Base-by-base conservation (phyloP, 2,329 filamentous ascomycete species). In the Hypoxylon sp. region DNA sequence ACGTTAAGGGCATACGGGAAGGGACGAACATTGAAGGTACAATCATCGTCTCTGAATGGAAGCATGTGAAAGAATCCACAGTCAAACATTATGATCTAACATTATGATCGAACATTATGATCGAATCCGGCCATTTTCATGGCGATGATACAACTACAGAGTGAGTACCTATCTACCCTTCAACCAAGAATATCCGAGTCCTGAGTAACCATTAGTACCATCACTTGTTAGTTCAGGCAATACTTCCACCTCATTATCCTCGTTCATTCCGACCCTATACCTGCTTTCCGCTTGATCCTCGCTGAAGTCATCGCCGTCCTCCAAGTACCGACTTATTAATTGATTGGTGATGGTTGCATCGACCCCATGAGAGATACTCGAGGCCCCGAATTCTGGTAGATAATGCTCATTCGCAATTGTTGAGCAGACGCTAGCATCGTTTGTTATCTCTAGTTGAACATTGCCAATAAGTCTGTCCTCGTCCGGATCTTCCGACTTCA, bases 391-490 rank as follows among this genome's bases (percentile, higher is more conserved):
- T 14, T 81, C 73, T 6, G 71, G 59, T 19, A 74, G 55, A 55
- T 82, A 81, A 9, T 73, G 73, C 1, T 75, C 67, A 3, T 74
- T 60, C 0, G 78, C 77, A 11, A 82, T 72, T 1, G 62, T 55
- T 9, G 70, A 68, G 67, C 79, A 82, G 2, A 82, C 67, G 1
- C 72, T 67, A 19, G 72, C 76, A 44, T 80, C 76, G 29, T 74
- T 69, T 1, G 59, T 50, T 19, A 80, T 72, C 5, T 71, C 59
- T n/a, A 81, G 58, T 14, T 71, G 70, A 2, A 81, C 65, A 56
- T 81, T 77, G 11, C 80, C 81, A 2, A 78, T 68, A 1, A 79
- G 39, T 0, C 77, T 75, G 19, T 78, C 77, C 31, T 78, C 74
- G 0, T 73, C 63, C 9, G 71, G 64, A 33, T 75, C 73, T 0